A percentile compares a stretch with the other conserved stretches of the same genome.
Evolutionary conservation across 2,329 filamentous ascomycete genomes (phyloP).

Genomic region (Calonectria pseudoturangicola): DNA sequence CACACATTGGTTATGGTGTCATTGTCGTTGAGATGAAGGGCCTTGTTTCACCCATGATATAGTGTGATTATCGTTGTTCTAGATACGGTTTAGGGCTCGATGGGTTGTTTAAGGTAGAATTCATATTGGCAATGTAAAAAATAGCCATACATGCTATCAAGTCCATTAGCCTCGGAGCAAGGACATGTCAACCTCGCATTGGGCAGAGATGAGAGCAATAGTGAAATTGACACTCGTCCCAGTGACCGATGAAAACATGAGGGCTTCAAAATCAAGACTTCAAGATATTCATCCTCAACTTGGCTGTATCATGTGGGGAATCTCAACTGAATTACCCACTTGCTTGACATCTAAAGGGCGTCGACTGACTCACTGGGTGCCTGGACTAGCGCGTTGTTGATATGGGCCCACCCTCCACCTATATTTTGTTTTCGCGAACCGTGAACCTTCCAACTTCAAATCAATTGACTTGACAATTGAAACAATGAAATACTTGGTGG

Average conservation of each 20-base stretch:
- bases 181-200: too few species aligned
- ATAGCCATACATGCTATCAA: too few species aligned
- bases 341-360: constrained; percentile 11
- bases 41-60: too few species aligned
- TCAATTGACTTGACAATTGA: neutral
- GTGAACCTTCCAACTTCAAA: neutral
- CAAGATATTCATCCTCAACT: neutral
- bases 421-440: neutral
- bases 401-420: neutral
- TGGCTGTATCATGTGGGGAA: neutral
- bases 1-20: too few species aligned
- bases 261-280: neutral
- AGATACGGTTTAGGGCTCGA: too few species aligned
- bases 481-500: constrained; percentile 13
- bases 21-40: too few species aligned
- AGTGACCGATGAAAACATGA: neutral
- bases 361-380: constrained; percentile 21
- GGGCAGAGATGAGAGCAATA: too few species aligned
- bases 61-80: too few species aligned
- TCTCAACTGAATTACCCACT: neutral
- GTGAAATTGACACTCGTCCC: too few species aligned
- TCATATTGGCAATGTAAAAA: too few species aligned
- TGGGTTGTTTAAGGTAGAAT: too few species aligned
- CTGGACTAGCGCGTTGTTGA: constrained; percentile 4
- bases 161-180: too few species aligned